Base-by-base conservation (phyloP, 352 stramenopile genomes). In the Pythium graminicola region DNA sequence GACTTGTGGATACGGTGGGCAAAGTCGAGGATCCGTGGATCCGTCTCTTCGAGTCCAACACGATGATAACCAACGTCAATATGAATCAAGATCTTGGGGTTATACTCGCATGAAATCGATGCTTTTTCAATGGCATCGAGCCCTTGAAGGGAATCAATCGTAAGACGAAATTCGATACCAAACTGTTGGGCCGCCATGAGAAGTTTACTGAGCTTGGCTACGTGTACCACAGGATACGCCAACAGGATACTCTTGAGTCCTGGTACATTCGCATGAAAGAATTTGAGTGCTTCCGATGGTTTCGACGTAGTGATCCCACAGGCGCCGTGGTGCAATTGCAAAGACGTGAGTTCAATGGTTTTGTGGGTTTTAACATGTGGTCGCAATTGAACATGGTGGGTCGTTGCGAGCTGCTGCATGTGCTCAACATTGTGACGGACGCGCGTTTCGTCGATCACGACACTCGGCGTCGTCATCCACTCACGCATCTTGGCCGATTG, bases 281-380 rank as follows among this genome's bases (percentile, higher is more conserved):
- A 89, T 38, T 72, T 65, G 60, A 84, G 69, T 31, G 72, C 79
- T 53, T 89, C 79, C 2, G 70, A 72, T 13, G 76, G 74, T 54
- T 89, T 89, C 28, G 79, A 86, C 2, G 83, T 66, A 14, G 79
- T 87, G 48, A 89, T 51, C 11, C 76, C 79, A 33, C 66, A 69
- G 4, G 76, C 79, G 17, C 79, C 79, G 3, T 71, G 64, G 20
- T 41, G 54, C 26, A 89, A 62, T 50, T 85, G 76, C 53, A 80
- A 59, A 26, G 54, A 29, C 28, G 79, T 66, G 58, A 87, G 78
- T 58, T 90, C 79, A 13, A 75, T 56, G 20, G 70, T 86, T 64
- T 90, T 90, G 76, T 90, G 79, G 47, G 76, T 87, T 67, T 89
- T 89, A 38, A 64, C 63, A 43, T 90, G 79, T 26, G 79, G 79